Evolutionary conservation across 805 yeast species (phyloP), one percentile per base, ranked within the genome.

Genomic region (Diddensiella transvaalensis): DNA sequence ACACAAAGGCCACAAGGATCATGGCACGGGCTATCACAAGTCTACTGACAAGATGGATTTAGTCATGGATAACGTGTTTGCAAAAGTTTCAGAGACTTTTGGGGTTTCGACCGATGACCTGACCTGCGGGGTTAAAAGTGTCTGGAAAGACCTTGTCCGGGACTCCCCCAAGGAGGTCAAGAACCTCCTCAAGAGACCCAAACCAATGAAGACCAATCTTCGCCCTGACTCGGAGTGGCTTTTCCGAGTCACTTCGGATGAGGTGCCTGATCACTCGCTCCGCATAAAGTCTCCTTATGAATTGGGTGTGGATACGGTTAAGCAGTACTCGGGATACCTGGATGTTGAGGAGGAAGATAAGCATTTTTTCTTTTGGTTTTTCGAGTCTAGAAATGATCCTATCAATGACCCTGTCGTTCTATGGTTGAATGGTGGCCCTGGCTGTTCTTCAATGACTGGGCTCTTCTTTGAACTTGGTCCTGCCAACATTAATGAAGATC

Each of bases 381-480:
- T 88, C 60, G 96, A 88, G 68, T 83, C 91, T 51, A 80, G 95
- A 74, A 84, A 83, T 64, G 90, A 86, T 66, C 96, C 96, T n/a
- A 70, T 70, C 54, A 85, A 75, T 51, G 96, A 87, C 67, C 96
- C 96, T 0, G 74, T 87, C 36, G 77, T 89, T 44, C 73, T 89
- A 60, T 87, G 96, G 96, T 75, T 88, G 63, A 88, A 88, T 63
- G 96, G 96, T 58, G 96, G 96, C 15, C 96, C 96, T 39, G 96
- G 96, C 3, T 88, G 96, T 69, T 85, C 95, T 13, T 86, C 95
- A 8, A 69, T 87, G 69, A 86, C 95, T 11, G 96, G 96, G 0
- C 75, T 86, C 56, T 84, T 87, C 63, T 86, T 87, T 64, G 96
- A 88, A 65, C 75, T 87, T 59, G 96, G 96, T 23, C 91, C 96